A percentile compares a stretch with the other conserved stretches of the same genome.
phyloP scores from a whole-genome alignment of 257 asterid species.

The Oldenlandia corymbosa region DNA sequence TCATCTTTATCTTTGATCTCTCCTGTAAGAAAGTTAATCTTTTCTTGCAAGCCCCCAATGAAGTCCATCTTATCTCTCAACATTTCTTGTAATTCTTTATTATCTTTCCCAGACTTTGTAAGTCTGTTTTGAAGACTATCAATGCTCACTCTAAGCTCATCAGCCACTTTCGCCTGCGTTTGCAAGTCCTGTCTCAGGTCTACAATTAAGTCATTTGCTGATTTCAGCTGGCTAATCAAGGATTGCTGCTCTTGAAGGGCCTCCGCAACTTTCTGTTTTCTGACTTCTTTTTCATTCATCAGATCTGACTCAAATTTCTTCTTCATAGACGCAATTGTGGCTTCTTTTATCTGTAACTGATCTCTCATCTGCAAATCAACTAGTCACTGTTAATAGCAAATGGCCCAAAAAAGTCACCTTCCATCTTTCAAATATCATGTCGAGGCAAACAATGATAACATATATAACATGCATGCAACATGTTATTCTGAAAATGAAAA shows the following conservation, averaged over 20 bases:
- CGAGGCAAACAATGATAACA: not conserved
- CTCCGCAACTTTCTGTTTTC: conserved; percentile 34
- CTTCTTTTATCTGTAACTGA: conserved; percentile 52
- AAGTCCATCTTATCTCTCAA: conserved; percentile 51
- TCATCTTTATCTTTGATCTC: conserved; percentile 62
- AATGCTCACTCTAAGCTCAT: conserved; percentile 39
- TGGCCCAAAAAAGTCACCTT: conserved; percentile 10
- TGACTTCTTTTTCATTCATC: conserved; percentile 43
- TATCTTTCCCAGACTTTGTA: conserved; percentile 33
- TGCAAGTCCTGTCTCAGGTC: conserved; percentile 47
- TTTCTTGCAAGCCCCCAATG: conserved; percentile 45
- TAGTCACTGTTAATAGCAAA: conserved; percentile 10
- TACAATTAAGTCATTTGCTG: conserved; percentile 30
- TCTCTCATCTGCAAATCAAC: conserved; percentile 46
- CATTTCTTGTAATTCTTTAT: conserved; percentile 43
- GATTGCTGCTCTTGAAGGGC: conserved; percentile 43
- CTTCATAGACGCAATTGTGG: conserved; percentile 39
- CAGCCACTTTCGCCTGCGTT: conserved; percentile 32
- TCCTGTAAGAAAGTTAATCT: conserved; percentile 38
- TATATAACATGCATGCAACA: not conserved
- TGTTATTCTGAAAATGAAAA: too few relatives aligned
- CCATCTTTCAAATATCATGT: not conserved
- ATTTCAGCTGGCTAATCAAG: conserved; percentile 37
- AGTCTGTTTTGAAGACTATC: conserved; percentile 42
- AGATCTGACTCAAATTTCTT: conserved; percentile 46